Evolutionary conservation across 2,329 filamentous ascomycete species (phyloP).

Genomic region (Colletotrichum neosansevieriae): DNA sequence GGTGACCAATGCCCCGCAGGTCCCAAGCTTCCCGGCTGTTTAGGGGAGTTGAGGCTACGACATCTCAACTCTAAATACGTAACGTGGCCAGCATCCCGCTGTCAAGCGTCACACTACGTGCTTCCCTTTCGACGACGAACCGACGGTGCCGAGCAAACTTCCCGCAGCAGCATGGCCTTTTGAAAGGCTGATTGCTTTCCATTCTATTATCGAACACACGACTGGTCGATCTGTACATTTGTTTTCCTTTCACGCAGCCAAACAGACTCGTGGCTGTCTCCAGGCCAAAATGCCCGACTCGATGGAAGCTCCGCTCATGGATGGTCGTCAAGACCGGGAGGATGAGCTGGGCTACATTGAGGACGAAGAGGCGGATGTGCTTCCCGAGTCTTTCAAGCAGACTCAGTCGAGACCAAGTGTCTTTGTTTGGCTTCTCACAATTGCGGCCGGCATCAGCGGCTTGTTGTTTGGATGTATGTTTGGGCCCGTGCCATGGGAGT

Average conservation of each 20-base stretch:
- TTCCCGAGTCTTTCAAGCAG: slow-evolving; percentile 39
- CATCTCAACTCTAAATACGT: slow-evolving; percentile 37
- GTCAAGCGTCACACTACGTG: slow-evolving; percentile 3
- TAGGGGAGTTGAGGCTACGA: slow-evolving; percentile 33
- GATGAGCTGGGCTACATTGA: slow-evolving; percentile 43
- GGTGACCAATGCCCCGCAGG: slow-evolving; percentile 36
- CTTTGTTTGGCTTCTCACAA: slow-evolving; percentile 72
- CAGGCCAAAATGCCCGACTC: slow-evolving; percentile 35
- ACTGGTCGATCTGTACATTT: slow-evolving; percentile 8
- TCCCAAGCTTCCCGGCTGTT: slow-evolving; percentile 31
- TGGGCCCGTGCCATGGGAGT: slow-evolving; percentile 1
- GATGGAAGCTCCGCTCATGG: slow-evolving; percentile 39
- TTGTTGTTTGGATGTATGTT: slow-evolving; percentile 75
- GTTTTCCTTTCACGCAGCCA: background rate
- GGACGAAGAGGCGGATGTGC: slow-evolving; percentile 45
- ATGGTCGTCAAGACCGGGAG: slow-evolving; percentile 46
- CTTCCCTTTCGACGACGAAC: slow-evolving; percentile 18
- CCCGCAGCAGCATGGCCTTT: slow-evolving; percentile 34
- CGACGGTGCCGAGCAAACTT: slow-evolving; percentile 29
- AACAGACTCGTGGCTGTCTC: background rate
- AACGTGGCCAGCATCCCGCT: slow-evolving; percentile 38
- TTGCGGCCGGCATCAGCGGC: slow-evolving; percentile 75
- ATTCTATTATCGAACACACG: slow-evolving; percentile 13
- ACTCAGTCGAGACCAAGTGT: slow-evolving; percentile 52
- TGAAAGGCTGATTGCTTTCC: slow-evolving; percentile 21